A percentile compares a stretch with the other conserved stretches of the same genome.
These are phyloP conservation scores for Penicillium freii DNA, from an alignment of 2,329 filamentous ascomycete species.

Conservation along the genomic window DNA sequence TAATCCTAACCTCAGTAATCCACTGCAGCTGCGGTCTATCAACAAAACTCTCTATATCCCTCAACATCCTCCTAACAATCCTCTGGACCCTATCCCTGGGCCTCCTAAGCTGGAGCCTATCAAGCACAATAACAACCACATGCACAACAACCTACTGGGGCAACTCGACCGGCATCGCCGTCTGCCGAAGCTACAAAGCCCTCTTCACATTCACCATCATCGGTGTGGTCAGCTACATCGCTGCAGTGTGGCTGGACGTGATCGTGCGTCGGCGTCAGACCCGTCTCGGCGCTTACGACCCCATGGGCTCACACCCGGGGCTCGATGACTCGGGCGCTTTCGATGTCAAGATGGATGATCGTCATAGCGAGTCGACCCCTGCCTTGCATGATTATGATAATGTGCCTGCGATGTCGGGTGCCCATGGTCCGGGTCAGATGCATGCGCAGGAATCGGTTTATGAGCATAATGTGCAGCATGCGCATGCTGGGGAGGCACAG, in stretches of 20 bases:
- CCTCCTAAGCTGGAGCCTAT: slow-evolving; percentile 55
- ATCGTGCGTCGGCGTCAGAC: slow-evolving; percentile 47
- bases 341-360: slow-evolving; percentile 38
- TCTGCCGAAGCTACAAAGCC: slow-evolving; percentile 60
- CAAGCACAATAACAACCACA: slow-evolving; percentile 51
- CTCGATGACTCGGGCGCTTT: slow-evolving; percentile 29
- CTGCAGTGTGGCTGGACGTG: slow-evolving; percentile 52
- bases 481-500: slow-evolving; percentile 27
- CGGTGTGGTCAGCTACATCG: slow-evolving; percentile 48
- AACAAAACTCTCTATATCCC: slow-evolving; percentile 50
- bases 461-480: slow-evolving; percentile 17
- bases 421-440: not conserved
- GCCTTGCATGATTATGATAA: slow-evolving; percentile 12
- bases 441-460: slow-evolving; percentile 7
- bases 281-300: slow-evolving; percentile 49
- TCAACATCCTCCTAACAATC: slow-evolving; percentile 50
- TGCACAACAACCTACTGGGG: slow-evolving; percentile 54
- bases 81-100: slow-evolving; percentile 55
- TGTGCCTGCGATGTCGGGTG: slow-evolving; percentile 6
- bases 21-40: slow-evolving; percentile 54
- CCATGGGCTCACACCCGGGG: slow-evolving; percentile 38
- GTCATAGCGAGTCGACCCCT: slow-evolving; percentile 18
- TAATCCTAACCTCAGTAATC: slow-evolving; percentile 50
- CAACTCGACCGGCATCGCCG: slow-evolving; percentile 53
- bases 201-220: slow-evolving; percentile 57